Evolutionary conservation across 139 green algal genomes (phyloP), one percentile per base, ranked within the genome.

Genomic region (Trebouxia sp.): DNA sequence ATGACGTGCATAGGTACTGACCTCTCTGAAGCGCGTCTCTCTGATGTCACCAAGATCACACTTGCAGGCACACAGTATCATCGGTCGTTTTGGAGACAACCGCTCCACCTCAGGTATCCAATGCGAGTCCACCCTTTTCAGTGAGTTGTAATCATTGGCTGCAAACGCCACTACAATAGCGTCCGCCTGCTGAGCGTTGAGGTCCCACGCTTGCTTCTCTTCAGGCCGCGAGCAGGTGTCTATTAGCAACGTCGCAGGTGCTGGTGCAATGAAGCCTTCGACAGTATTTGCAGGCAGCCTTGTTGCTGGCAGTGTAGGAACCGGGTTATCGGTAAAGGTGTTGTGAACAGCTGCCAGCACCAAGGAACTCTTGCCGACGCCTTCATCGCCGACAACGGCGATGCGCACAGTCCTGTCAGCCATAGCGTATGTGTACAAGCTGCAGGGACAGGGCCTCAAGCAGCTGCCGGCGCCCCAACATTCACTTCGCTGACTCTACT

Each of bases 331-430:
- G 17, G 91, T 89, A 75, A 96, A 97, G 8, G 87, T 87, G 67
- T 97, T 93, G 0, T 90, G 93, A 26, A 91, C 90, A 11, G 90
- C 92, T 8, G 91, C 87, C 3, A 86, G 88, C 69, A 98, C 95
- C 7, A 98, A 82, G 7, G 85, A 92, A n/a, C 92, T 95, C 79
- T 97, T 97, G 48, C 94, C 94, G 12, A 94, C 94, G 17, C 88
- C 87, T 10, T 39, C 30, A 35, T 84, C 80, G 8, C 80, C 80
- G 26, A 84, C 65, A 17, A 84, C 80, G 6, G 32, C 56, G 35
- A 84, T 75, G 39, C 67, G 67, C 15, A 77, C 67, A 20, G 41
- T 77, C 22, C 41, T 51, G 26, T 77, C 67, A 47, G 67, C 67
- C 67, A 77, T 77, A 38, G 0, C n/a, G n/a, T n/a, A n/a, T n/a